Base-by-base conservation (phyloP, 441 rosid genomes). In the Gossypium laxum region DNA sequence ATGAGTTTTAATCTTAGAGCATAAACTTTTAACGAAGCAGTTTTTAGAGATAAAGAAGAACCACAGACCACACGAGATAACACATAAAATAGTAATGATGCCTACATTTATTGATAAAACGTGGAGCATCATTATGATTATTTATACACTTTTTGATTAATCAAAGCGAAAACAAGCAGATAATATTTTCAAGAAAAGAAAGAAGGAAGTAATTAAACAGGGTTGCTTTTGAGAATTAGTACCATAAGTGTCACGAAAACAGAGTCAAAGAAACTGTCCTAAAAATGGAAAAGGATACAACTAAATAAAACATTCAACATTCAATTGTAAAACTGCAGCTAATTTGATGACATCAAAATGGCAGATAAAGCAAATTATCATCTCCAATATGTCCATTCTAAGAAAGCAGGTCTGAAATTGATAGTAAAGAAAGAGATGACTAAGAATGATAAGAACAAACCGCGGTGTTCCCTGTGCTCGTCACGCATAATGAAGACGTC, bases 401-500 rank as follows among this genome's bases (percentile, higher is more conserved):
- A 32, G 47, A 19, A 60, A 50, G 57, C 24, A 11, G 34, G 32
- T 47, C 22, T 21, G 52, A 19, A 32, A 69, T 45, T 75, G 54
- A 74, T 14, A 6, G 69, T 70, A 55, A 57, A 67, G 24, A 51
- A 45, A 72, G 21, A 32, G 30, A 72, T 57, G 57, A 60, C 45
- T 26, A 73, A 50, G 7, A 80, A 75, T 72, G 66, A 62, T n/a
- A 71, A 76, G 18, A 52, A 79, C 88, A 64, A 79, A 86, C 96
- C 96, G 28, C 94, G 96, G 73, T 83, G 81, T 76, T 85, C 86
- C 86, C 81, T 84, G 84, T 80, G 74, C 74, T 81, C 88, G 57
- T 90, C 96, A 6, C 88, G 82, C 68, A 82, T 84, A 72, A 93
- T 82, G 81, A 74, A 93, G 70, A 91, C 73, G 69, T 93, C 97